Evolutionary conservation across 2,329 filamentous ascomycete species (phyloP), one percentile per base, ranked within the genome.

Genomic region (Penicillium polonicum): DNA sequence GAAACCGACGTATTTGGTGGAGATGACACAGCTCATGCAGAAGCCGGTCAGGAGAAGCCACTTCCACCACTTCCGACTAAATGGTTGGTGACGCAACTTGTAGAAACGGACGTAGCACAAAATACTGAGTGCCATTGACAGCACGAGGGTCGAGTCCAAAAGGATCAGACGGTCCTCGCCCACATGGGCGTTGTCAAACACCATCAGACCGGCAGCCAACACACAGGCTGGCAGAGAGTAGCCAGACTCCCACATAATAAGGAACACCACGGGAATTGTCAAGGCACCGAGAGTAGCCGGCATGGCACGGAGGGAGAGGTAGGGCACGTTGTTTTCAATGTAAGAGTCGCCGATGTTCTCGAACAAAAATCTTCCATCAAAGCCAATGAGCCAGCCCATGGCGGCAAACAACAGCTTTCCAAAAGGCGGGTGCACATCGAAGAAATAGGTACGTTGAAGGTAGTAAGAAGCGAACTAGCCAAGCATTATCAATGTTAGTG

Each of bases 171-270:
- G 87, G 25, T 94, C 97, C 82, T 99, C 94, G 59, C 91, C 93
- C 75, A 99, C 91, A 76, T 99, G 94, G 57, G 93, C 94, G 71
- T 99, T 99, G 80, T 99, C 94, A 69, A 99, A 90, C 43, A 99
- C 88, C 63, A 99, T 83, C 36, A 99, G 81, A 29, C 90, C 87
- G 39, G 94, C 86, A 7, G 94, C 91, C 57, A 97, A 82, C 55
- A 97, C 81, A 74, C 91, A 96, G 57, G 94, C 94, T 12, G 94
- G 94, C 42, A 99, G 82, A 64, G 91, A 96, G 79, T 99, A 99
- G 62, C 92, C 94, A 49, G 94, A 97, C 78, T 99, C 94, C 94
- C 94, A 99, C 94, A 99, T 99, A 76, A 96, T 99, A 73, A 96
- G 79, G 77, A 96, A 99, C 56, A 91, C 88, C 48, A 93, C 89